Percentiles rank a stretch among this genome's conserved stretches.
phyloP scores from a whole-genome alignment of 306 rosid genomes.

The Ammopiptanthus mongolicus region DNA sequence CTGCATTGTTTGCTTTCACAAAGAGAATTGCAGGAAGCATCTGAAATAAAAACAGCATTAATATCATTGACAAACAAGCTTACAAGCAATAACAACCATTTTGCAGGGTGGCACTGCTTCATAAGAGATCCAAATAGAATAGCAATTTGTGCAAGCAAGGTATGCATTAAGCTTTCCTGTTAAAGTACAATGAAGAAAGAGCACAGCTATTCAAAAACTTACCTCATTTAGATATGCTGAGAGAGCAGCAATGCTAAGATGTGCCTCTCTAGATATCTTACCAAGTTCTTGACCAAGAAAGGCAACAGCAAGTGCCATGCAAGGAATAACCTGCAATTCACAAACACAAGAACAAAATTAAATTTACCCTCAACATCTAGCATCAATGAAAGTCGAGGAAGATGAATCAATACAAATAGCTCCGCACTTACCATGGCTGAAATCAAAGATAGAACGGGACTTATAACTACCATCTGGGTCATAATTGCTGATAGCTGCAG shows the following conservation, averaged over 20 bases:
- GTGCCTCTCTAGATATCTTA: conserved; percentile 61
- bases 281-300: conserved; percentile 68
- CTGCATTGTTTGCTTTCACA: conserved; percentile 84
- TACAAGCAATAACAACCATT: background rate
- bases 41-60: conserved; percentile 26
- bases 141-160: background rate
- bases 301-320: conserved; percentile 54
- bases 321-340: conserved; percentile 63
- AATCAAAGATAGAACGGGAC: conserved; percentile 67
- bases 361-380: background rate
- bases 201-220: background rate
- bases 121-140: background rate
- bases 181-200: background rate
- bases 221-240: conserved; percentile 92
- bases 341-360: conserved; percentile 11
- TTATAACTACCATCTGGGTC: conserved; percentile 62
- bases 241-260: conserved; percentile 63
- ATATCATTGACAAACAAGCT: background rate
- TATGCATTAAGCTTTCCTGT: background rate
- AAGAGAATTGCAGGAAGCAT: conserved; percentile 78
- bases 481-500: conserved; percentile 77
- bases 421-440: conserved; percentile 62
- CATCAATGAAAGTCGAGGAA: background rate
- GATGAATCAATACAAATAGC: background rate
- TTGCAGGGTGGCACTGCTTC: background rate